A percentile compares a stretch with the other conserved stretches of the same genome.
Conservation (phyloP, 192 early-diverging fungal species). For the Rhizophagus prolifer region DNA sequence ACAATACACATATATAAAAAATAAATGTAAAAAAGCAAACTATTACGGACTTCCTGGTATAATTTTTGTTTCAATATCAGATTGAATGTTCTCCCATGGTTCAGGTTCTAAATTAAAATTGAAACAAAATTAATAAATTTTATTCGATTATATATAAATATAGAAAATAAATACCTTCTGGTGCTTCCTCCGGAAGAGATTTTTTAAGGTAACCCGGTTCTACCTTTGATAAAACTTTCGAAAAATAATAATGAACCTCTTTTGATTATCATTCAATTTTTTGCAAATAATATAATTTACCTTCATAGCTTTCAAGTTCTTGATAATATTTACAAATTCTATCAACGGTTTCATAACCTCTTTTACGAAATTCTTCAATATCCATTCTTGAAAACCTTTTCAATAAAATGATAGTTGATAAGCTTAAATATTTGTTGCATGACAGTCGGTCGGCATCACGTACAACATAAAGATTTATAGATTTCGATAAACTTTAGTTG, state of each 20-base stretch:
- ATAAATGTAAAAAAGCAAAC: background rate
- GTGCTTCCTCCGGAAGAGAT: constrained; percentile 55
- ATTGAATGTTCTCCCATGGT: constrained; percentile 37
- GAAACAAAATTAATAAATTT: background rate
- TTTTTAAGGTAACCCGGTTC: constrained; percentile 59
- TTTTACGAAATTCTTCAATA: constrained; percentile 53
- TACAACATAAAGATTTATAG: too few relatives aligned
- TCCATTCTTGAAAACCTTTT: constrained; percentile 25
- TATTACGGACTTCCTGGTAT: constrained; percentile 46
- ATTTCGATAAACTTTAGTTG: too few relatives aligned
- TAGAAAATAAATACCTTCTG: constrained; percentile 41
- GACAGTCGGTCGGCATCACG: too few relatives aligned
- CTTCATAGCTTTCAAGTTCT: constrained; percentile 39
- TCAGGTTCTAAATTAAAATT: constrained; percentile 32
- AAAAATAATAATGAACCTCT: too few relatives aligned
- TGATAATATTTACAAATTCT: constrained; percentile 63
- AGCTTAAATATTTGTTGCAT: too few relatives aligned
- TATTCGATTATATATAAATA: background rate
- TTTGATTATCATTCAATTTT: background rate
- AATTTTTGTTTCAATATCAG: constrained; percentile 56
- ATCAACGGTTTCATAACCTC: constrained; percentile 61
- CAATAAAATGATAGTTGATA: too few relatives aligned
- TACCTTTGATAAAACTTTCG: constrained; percentile 47
- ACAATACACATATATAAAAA: background rate
- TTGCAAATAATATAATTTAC: constrained; percentile 5